Base-by-base conservation (phyloP, 352 stramenopile genomes). In the Phytophthora syringae region DNA sequence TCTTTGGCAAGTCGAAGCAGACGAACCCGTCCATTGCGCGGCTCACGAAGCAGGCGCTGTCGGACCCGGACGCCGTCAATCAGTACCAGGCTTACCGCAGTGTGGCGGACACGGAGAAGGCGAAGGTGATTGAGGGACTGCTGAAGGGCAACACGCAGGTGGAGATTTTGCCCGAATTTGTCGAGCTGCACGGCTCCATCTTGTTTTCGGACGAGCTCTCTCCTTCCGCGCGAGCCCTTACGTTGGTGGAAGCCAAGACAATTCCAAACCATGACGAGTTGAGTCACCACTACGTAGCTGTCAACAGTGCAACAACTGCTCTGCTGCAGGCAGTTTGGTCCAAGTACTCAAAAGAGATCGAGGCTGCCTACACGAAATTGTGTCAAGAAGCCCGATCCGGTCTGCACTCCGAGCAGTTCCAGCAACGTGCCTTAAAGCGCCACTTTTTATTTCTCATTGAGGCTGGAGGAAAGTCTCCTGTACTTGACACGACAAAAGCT, bases 1-100 rank as follows among this genome's bases (percentile, higher is more conserved):
- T 92, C 70, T 92, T 92, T 36, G 84, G 84, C 50, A 92, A 84
- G 63, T 80, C 73, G 51, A 91, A 90, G 75, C 75, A 83, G 47
- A 72, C 76, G 34, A 88, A 84, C 60, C 52, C 79, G 20, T 80
- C 77, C 18, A 57, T 76, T 51, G 45, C 75, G 7, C 74, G 65
- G 12, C 73, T 90, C 16, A 84, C 74, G 11, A 89, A 88, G 74
- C 84, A 90, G 70, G 82, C 84, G 22, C 55, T 85, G 9, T 83
- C 78, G 2, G 84, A 93, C 36, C 80, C 84, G 15, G 84, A 90
- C 60, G 77, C 84, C 56, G 82, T 90, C 7, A 93, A 93, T 70
- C 88, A 88, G 64, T 93, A 90, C 52, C 79, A 89, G 55, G 84
- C 81, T 5, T 92, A 91, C 66, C 82, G 84, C 50, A 80, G 71